These are phyloP conservation scores for Setomelanomma holmii DNA, from an alignment of 2,329 filamentous ascomycete genomes.

Conservation along the genomic window DNA sequence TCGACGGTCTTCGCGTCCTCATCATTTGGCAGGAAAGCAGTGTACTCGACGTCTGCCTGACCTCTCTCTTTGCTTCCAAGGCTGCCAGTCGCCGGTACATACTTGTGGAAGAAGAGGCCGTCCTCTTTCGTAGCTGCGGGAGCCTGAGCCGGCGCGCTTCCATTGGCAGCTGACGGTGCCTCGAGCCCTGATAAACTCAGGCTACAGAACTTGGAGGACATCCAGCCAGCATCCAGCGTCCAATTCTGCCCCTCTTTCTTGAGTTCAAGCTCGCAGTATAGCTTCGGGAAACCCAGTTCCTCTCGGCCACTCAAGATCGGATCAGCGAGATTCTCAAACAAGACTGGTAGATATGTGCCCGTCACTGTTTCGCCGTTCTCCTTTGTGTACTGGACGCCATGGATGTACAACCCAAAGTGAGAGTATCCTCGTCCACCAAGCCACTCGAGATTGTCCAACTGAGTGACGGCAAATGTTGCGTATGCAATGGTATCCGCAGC, in stretches of 20 bases:
- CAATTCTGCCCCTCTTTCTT: slow-evolving; percentile 46
- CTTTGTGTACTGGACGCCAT: slow-evolving; percentile 65
- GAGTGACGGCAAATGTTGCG: slow-evolving; percentile 49
- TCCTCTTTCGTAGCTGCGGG: slow-evolving; percentile 44
- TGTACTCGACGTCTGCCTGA: slow-evolving; percentile 63
- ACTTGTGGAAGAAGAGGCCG: slow-evolving; percentile 63
- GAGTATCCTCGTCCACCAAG: slow-evolving; percentile 66
- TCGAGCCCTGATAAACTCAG: slow-evolving; percentile 36
- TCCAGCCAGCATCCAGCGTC: slow-evolving; percentile 50
- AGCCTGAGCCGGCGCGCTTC: slow-evolving; percentile 1
- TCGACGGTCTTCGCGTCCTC: slow-evolving; percentile 42
- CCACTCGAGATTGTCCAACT: slow-evolving; percentile 62
- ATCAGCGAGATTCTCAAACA: slow-evolving; percentile 67
- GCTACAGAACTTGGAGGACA: slow-evolving; percentile 42
- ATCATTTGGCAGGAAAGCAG: slow-evolving; percentile 50
- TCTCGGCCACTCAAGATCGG: slow-evolving; percentile 67
- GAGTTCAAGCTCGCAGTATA: slow-evolving; percentile 61
- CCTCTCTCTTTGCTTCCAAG: slow-evolving; percentile 50
- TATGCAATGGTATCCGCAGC: slow-evolving; percentile 47
- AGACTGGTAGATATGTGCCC: slow-evolving; percentile 63
- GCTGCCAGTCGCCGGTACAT: slow-evolving; percentile 62
- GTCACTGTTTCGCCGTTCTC: slow-evolving; percentile 55
- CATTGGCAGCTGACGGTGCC: slow-evolving; percentile 15
- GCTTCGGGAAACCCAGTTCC: slow-evolving; percentile 68
- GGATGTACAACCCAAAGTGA: slow-evolving; percentile 67